Base-by-base conservation (phyloP, 805 yeast species). In the Yamadazyma akitaensis region DNA sequence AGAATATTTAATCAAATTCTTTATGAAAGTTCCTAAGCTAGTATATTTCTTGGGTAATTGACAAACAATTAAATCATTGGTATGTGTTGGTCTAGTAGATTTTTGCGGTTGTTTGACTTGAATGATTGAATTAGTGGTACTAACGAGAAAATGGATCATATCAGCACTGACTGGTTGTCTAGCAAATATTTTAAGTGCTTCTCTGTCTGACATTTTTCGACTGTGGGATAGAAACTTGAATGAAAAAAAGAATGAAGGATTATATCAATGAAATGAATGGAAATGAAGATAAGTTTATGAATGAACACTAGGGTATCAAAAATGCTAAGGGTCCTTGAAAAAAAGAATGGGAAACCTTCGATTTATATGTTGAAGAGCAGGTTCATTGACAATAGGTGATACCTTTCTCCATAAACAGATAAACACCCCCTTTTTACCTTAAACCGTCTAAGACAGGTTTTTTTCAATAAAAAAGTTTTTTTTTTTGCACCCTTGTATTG, bases 1-100 rank as follows among this genome's bases (percentile, higher is more conserved):
- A 6, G 97, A 88, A 58, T 86, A 82, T 45, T 73, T 74, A 56
- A 92, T 83, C 51, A 92, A 70, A 24, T 76, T 79, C 50, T 81
- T 76, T 54, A 94, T 91, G 70, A 94, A 92, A 19, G 67, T 67
- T 37, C 69, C 68, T 39, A 88, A 70, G 5, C 68, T 51, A 4
- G 62, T 62, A 31, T 43, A 43, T n/a, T 48, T 47, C 46, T 60
- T 55, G 32, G 42, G 40, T 21, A 62, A 54, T 5, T 67, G 64
- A 31, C 60, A 54, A 42, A 64, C 61, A 25, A 64, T 50, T 42
- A 53, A 24, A 34, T 54, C 52, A 10, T 46, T 31, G 72, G 68
- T 46, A 17, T 76, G 76, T 8, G 75, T 62, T 25, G 70, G 26
- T 33, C 41, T 40, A 69, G 50, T 40, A 54, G 52, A 33, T 47